Percentiles rank a stretch among this genome's conserved stretches.
Conservation (phyloP, 108 stramenopile genomes). For the Pseudonitzschia multiseries region DNA sequence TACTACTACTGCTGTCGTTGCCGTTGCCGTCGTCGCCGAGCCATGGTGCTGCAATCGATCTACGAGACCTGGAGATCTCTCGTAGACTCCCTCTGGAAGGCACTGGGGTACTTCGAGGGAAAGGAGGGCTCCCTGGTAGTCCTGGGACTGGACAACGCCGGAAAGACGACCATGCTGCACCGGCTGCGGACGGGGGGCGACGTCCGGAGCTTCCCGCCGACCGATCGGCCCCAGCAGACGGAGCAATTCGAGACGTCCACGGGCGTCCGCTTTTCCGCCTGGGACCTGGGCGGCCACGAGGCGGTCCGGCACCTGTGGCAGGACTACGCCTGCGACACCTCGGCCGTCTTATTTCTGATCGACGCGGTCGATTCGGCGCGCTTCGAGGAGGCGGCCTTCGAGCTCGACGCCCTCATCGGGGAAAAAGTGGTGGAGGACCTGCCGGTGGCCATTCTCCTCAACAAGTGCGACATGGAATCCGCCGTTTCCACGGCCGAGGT, state of each 20-base stretch:
- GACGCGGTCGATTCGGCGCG: slow-evolving; percentile 53
- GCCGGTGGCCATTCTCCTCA: slow-evolving; percentile 58
- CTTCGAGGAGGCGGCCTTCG: slow-evolving; percentile 57
- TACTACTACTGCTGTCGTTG: too few relatives aligned
- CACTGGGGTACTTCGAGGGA: slow-evolving; percentile 30
- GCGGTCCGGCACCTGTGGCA: slow-evolving; percentile 67
- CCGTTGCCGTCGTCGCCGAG: too few relatives aligned
- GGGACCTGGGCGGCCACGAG: slow-evolving; percentile 75
- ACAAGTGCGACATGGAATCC: slow-evolving; percentile 57
- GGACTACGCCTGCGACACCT: slow-evolving; percentile 52
- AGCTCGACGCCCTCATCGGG: slow-evolving; percentile 55
- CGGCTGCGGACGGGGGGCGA: slow-evolving; percentile 47
- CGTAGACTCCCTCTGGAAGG: slow-evolving; percentile 25
- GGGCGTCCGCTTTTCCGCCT: slow-evolving; percentile 53
- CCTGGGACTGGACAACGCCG: slow-evolving; percentile 98
- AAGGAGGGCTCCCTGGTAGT: slow-evolving; percentile 96
- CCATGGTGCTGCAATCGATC: slow-evolving; percentile 5
- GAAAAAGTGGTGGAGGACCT: slow-evolving; percentile 38
- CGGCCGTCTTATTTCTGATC: slow-evolving; percentile 57
- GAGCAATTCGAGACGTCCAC: slow-evolving; percentile 38
- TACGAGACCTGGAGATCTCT: slow-evolving; percentile 30
- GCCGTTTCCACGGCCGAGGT: slow-evolving; percentile 44
- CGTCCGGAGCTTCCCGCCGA: slow-evolving; percentile 57
- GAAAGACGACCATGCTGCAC: slow-evolving; percentile 90
- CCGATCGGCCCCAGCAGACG: slow-evolving; percentile 48